These are phyloP conservation scores for Ceratobasidium sp. DNA, from an alignment of 1,284 basidiomycete genomes.

Conservation along the genomic window DNA sequence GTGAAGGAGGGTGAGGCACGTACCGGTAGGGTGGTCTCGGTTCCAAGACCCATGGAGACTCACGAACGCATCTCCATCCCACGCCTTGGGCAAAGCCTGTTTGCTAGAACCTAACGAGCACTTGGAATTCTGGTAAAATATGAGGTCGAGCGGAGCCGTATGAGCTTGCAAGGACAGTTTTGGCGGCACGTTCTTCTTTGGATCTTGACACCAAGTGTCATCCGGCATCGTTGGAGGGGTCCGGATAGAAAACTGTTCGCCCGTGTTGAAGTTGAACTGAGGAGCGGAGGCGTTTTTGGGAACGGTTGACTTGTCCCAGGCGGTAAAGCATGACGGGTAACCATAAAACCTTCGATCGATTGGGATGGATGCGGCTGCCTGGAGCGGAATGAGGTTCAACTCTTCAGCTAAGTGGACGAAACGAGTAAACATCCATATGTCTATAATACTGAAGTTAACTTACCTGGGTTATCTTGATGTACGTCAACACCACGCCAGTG, in stretches of 20 bases:
- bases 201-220: slow-evolving; percentile 39
- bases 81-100: not conserved
- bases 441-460: not conserved
- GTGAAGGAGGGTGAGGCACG: not conserved
- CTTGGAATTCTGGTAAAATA: slow-evolving; percentile 30
- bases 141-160: slow-evolving; percentile 37
- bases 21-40: slow-evolving; percentile 35
- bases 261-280: slow-evolving; percentile 20
- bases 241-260: slow-evolving; percentile 38
- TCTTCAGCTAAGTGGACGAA: not conserved
- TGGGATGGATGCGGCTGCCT: not conserved
- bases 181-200: slow-evolving; percentile 25
- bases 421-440: not conserved
- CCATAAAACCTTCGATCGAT: slow-evolving; percentile 33
- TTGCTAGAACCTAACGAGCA: not conserved
- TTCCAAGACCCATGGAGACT: slow-evolving; percentile 47
- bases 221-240: not conserved
- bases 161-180: slow-evolving; percentile 22
- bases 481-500: slow-evolving; percentile 30
- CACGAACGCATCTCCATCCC: slow-evolving; percentile 41
- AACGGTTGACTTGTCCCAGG: slow-evolving; percentile 20
- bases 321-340: slow-evolving; percentile 40
- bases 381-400: slow-evolving; percentile 26
- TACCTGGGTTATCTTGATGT: slow-evolving; percentile 42
- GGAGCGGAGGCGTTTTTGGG: not conserved